These are phyloP conservation scores for Rhodotorula sphaerocarpa DNA, from an alignment of 768 basidiomycete genomes.

Conservation along the genomic window DNA sequence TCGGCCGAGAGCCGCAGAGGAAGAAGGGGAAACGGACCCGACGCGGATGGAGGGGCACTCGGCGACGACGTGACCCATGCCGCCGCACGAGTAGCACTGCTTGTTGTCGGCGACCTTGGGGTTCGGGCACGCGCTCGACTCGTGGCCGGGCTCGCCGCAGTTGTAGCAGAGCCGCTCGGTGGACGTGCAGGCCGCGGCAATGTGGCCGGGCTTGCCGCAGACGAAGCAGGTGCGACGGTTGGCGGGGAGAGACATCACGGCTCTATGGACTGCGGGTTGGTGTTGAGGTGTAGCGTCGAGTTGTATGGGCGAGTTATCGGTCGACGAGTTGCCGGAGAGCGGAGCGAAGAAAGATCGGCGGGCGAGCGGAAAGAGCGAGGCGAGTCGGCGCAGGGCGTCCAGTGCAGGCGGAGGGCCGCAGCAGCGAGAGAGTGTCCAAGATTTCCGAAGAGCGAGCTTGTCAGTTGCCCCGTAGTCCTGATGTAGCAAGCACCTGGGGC, in stretches of 20 bases:
- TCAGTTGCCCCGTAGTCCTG: too few species aligned
- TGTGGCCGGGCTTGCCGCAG: conserved; percentile 31
- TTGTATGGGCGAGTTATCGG: too few species aligned
- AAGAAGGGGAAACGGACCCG: conserved; percentile 1
- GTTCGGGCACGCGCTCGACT: conserved; percentile 30
- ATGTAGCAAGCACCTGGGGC: too few species aligned
- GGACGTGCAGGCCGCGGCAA: conserved; percentile 24
- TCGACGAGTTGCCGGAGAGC: too few species aligned
- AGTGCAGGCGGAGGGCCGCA: too few species aligned
- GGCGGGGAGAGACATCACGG: conserved; percentile 28
- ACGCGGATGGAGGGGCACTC: conserved; percentile 8
- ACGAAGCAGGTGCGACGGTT: conserved; percentile 27
- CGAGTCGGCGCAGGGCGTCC: too few species aligned
- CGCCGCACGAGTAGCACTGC: conserved; percentile 34
- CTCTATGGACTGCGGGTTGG: too few species aligned
- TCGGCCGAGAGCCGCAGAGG: neutral
- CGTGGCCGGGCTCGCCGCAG: conserved; percentile 33
- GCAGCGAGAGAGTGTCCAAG: too few species aligned
- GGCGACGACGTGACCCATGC: conserved; percentile 26
- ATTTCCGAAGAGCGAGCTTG: too few species aligned
- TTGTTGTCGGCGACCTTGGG: conserved; percentile 29
- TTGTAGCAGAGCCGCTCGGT: conserved; percentile 32
- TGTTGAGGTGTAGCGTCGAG: too few species aligned
- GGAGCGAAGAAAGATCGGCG: too few species aligned
- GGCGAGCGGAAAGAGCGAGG: too few species aligned